phyloP scores from a whole-genome alignment of 2,329 filamentous ascomycete genomes.

The Colletotrichum siamense region DNA sequence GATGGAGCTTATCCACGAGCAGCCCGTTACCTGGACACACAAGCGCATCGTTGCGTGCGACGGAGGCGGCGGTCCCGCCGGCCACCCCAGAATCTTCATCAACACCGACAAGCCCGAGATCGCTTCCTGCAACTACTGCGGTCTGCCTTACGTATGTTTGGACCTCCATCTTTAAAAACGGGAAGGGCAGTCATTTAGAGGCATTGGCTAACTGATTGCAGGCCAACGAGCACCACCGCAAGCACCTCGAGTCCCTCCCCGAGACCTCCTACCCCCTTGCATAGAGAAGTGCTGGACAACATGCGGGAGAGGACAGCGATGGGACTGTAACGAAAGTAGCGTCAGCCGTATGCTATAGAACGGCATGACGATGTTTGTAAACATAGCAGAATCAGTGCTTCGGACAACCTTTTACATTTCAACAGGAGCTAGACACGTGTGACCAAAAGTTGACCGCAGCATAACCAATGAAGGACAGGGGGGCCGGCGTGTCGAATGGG shows the following conservation, averaged over 20 bases:
- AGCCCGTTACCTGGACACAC: conserved; percentile 92
- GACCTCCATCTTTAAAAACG: neutral
- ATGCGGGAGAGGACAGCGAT: neutral
- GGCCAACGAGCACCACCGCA: conserved; percentile 90
- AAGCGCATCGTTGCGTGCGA: conserved; percentile 84
- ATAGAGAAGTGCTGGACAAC: conserved; percentile 31
- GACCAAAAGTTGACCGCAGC: neutral
- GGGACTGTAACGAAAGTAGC: neutral
- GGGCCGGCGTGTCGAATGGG: neutral
- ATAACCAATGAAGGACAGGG: neutral
- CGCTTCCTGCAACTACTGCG: conserved; percentile 88
- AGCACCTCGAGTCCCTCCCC: conserved; percentile 82
- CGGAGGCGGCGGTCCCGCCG: conserved; percentile 87
- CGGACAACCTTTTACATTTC: conserved; percentile 1
- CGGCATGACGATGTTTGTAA: conserved; percentile 16
- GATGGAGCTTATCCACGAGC: conserved; percentile 94
- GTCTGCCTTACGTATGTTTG: conserved; percentile 82
- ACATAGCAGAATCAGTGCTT: conserved; percentile 22
- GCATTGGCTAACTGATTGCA: conserved; percentile 40
- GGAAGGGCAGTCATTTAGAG: neutral
- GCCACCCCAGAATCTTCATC: conserved; percentile 95
- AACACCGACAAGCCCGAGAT: conserved; percentile 98
- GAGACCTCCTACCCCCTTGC: conserved; percentile 81
- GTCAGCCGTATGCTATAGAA: neutral
- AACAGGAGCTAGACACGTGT: neutral